Evolutionary conservation across 1,139 yeast genomes (phyloP).

Genomic region (Saccharomyces pastorianus): DNA sequence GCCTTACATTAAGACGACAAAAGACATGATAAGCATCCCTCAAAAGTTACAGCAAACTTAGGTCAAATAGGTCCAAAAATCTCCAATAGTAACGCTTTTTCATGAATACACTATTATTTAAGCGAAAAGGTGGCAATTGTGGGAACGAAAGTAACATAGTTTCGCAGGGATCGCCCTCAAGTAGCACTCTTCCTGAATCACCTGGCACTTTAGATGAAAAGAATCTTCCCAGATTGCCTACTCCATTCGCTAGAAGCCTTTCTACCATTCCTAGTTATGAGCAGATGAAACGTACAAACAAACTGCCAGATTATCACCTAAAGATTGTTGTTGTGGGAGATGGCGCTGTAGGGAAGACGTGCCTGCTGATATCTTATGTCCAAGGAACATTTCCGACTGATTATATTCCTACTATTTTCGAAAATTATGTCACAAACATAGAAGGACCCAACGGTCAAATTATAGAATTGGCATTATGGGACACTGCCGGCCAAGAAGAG

Average conservation of each 20-base stretch:
- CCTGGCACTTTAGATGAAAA: not conserved
- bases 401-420: slow-evolving; percentile 87
- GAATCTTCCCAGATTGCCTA: slow-evolving; percentile 8
- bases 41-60: not conserved
- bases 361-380: slow-evolving; percentile 72
- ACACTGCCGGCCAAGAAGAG: slow-evolving; percentile 93
- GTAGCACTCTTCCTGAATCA: not conserved
- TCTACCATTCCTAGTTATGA: slow-evolving; percentile 24
- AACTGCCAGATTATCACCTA: slow-evolving; percentile 21
- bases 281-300: slow-evolving; percentile 15
- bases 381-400: slow-evolving; percentile 66
- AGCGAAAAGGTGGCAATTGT: not conserved
- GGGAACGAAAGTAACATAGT: not conserved
- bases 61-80: not conserved
- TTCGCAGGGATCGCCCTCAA: not conserved
- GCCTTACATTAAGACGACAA: slow-evolving; percentile 1
- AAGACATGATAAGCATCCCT: not conserved
- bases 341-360: slow-evolving; percentile 90
- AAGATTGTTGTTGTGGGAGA: slow-evolving; percentile 88
- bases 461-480: slow-evolving; percentile 78
- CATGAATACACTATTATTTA: not conserved
- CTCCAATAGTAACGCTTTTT: not conserved
- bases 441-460: slow-evolving; percentile 40
- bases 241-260: slow-evolving; percentile 21
- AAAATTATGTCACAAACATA: slow-evolving; percentile 67